Conservation (phyloP, 495 filamentous ascomycete genomes). For the Durotheca rogersii region DNA sequence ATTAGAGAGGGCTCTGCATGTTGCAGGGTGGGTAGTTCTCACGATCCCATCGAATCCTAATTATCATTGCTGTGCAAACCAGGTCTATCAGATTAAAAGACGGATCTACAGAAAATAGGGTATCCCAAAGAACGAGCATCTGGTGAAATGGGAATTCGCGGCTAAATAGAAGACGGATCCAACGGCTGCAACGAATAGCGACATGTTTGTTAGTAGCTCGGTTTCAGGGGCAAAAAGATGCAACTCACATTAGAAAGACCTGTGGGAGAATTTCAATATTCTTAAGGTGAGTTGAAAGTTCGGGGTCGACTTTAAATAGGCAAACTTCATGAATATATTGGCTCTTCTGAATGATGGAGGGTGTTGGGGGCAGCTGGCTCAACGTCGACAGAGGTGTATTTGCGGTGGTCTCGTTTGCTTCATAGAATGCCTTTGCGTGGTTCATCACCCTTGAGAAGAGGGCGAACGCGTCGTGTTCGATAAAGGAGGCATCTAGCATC, state of each 20-base stretch:
- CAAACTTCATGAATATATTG: conserved; percentile 80
- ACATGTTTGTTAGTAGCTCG: conserved; percentile 1
- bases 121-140: conserved; percentile 83
- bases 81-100: conserved; percentile 79
- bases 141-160: conserved; percentile 90
- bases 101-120: conserved; percentile 85
- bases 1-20: not conserved
- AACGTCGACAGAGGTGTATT: conserved; percentile 11
- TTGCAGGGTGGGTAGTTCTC: conserved; percentile 35
- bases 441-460: conserved; percentile 87
- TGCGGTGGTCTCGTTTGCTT: conserved; percentile 48
- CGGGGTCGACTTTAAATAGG: conserved; percentile 73
- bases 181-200: conserved; percentile 63
- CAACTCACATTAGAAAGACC: conserved; percentile 86
- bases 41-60: conserved; percentile 91
- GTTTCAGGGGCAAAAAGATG: not conserved
- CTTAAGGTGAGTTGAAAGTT: conserved; percentile 77
- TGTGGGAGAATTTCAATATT: conserved; percentile 91
- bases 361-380: conserved; percentile 38
- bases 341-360: conserved; percentile 82
- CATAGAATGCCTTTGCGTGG: conserved; percentile 82
- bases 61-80: conserved; percentile 89
- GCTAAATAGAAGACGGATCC: conserved; percentile 91
- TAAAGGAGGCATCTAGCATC: conserved; percentile 65
- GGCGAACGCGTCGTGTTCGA: conserved; percentile 90